phyloP scores from a whole-genome alignment of 225 moss, liverwort and hornwort genomes.

The Pleurozium schreberi region DNA sequence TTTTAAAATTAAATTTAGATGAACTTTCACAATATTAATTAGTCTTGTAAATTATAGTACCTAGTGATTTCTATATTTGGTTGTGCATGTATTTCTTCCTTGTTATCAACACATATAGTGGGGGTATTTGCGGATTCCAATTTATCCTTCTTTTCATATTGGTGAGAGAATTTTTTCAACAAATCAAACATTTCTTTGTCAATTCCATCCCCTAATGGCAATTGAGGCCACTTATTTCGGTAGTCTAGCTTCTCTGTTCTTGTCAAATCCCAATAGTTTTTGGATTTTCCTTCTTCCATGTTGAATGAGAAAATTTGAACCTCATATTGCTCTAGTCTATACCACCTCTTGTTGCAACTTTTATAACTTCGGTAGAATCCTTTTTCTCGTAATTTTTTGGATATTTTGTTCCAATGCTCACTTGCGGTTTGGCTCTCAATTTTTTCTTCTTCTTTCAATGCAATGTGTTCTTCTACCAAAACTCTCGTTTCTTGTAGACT shows the following conservation, averaged over 20 bases:
- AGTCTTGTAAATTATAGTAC: not conserved
- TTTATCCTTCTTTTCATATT: constrained; percentile 4
- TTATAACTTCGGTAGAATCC: constrained; percentile 29
- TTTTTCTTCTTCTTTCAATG: constrained; percentile 24
- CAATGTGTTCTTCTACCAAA: constrained; percentile 36
- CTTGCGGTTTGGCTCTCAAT: constrained; percentile 9
- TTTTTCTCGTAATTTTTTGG: constrained; percentile 17
- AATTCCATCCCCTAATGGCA: constrained; percentile 34
- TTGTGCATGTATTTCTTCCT: not conserved
- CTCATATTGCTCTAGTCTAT: constrained; percentile 32
- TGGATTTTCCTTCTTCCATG: constrained; percentile 16
- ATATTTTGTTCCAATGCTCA: constrained; percentile 43
- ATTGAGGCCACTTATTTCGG: constrained; percentile 22
- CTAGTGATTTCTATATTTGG: not conserved
- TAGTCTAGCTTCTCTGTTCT: constrained; percentile 3
- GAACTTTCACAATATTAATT: not conserved
- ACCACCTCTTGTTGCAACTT: constrained; percentile 57
- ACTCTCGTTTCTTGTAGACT: constrained; percentile 25
- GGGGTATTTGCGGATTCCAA: not conserved
- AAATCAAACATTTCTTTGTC: constrained; percentile 26
- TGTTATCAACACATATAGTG: not conserved
- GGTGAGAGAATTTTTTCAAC: constrained; percentile 1
- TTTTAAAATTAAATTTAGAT: not conserved
- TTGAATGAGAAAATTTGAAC: constrained; percentile 44
- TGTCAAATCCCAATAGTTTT: constrained; percentile 43